phyloP scores from a whole-genome alignment of 345 rosid genomes.

The Angophora floribunda region DNA sequence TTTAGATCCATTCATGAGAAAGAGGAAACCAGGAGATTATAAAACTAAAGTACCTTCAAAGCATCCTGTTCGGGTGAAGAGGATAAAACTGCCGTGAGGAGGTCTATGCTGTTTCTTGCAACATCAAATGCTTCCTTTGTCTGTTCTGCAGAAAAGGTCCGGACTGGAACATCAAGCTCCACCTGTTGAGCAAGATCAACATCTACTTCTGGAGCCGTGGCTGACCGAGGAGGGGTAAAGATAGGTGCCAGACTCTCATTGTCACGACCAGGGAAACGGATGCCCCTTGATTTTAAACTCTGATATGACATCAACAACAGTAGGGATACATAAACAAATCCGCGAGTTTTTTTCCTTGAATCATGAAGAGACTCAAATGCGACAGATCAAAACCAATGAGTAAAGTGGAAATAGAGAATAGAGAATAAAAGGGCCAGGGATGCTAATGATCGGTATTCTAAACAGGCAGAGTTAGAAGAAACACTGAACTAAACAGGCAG shows the following conservation, averaged over 20 bases:
- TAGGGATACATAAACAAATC: not conserved
- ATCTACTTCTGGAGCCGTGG: slow-evolving; percentile 48
- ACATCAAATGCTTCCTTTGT: slow-evolving; percentile 89
- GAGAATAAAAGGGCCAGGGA: not conserved
- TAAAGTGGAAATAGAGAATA: not conserved
- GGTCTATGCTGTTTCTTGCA: slow-evolving; percentile 85
- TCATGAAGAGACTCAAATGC: not conserved
- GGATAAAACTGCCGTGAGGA: slow-evolving; percentile 69
- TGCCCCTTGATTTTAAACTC: slow-evolving; percentile 89
- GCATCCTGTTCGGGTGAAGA: slow-evolving; percentile 81
- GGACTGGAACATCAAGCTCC: slow-evolving; percentile 42
- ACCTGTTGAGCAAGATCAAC: slow-evolving; percentile 37
- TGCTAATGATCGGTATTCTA: not conserved
- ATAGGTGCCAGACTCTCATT: slow-evolving; percentile 90
- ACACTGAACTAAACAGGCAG: not conserved
- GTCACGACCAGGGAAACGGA: slow-evolving; percentile 96
- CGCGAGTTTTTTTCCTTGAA: not conserved
- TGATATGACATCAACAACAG: slow-evolving; percentile 5
- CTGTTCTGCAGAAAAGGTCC: slow-evolving; percentile 70
- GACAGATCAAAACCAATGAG: not conserved
- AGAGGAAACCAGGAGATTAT: not conserved
- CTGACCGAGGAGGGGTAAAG: slow-evolving; percentile 84
- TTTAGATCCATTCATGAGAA: not conserved
- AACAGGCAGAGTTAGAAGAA: not conserved
- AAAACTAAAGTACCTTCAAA: slow-evolving; percentile 37